These are phyloP conservation scores for Pyrenophora teres DNA, from an alignment of 2,329 filamentous ascomycete species.

Conservation along the genomic window DNA sequence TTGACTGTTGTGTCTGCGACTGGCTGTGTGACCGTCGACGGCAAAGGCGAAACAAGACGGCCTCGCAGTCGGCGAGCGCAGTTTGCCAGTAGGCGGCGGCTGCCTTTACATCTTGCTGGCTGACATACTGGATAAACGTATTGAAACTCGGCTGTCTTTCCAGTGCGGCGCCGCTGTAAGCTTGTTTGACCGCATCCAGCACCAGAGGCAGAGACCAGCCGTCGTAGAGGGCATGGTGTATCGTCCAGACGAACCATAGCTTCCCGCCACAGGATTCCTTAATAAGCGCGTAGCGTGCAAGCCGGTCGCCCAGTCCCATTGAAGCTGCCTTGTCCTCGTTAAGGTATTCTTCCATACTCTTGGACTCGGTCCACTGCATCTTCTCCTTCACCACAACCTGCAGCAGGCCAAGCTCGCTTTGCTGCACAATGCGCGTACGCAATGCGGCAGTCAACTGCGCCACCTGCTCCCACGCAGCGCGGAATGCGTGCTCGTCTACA, in stretches of 20 bases:
- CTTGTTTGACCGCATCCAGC: too few relatives aligned
- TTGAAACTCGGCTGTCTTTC: too few relatives aligned
- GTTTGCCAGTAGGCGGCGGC: background rate
- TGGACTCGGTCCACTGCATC: background rate
- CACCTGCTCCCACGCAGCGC: conserved; percentile 4
- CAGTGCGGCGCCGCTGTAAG: too few relatives aligned
- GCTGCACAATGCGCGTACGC: conserved; percentile 9
- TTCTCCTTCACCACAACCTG: too few relatives aligned
- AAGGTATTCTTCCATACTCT: background rate
- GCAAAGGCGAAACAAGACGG: conserved; percentile 5
- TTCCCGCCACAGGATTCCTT: background rate
- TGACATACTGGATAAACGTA: too few relatives aligned
- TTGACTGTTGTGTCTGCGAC: conserved; percentile 7
- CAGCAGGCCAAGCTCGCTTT: background rate
- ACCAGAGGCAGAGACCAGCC: too few relatives aligned
- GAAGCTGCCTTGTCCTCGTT: background rate
- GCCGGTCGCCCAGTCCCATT: conserved; percentile 9
- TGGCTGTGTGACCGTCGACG: conserved; percentile 9
- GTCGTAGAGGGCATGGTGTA: too few relatives aligned
- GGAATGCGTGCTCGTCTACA: background rate
- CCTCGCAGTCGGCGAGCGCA: background rate
- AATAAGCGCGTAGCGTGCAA: conserved; percentile 19
- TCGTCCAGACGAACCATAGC: too few relatives aligned
- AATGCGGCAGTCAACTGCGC: background rate
- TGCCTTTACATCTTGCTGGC: too few relatives aligned